phyloP scores from a whole-genome alignment of 1,139 yeast species.

The Diutina ranongensis region DNA sequence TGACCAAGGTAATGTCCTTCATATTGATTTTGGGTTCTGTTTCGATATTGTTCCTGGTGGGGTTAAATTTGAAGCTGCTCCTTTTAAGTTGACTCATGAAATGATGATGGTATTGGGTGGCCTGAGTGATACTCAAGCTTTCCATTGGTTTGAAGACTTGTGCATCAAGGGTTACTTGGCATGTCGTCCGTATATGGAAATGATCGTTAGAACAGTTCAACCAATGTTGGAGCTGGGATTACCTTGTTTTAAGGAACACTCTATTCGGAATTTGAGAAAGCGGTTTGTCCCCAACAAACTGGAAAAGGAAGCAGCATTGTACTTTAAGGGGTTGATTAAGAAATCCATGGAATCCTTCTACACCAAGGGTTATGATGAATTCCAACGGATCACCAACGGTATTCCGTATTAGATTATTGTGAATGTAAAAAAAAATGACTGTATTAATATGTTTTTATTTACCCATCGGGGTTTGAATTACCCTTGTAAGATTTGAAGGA shows the following conservation, averaged over 20 bases:
- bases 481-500: too few relatives aligned
- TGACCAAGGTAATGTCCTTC: constrained; percentile 86
- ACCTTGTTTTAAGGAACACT: constrained; percentile 85
- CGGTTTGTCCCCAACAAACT: constrained; percentile 74
- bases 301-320: constrained; percentile 77
- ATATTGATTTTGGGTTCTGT: constrained; percentile 96
- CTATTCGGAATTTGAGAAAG: constrained; percentile 63
- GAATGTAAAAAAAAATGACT: too few relatives aligned
- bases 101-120: constrained; percentile 98
- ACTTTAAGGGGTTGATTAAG: constrained; percentile 63
- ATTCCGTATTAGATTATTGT: constrained; percentile 65
- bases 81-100: constrained; percentile 91
- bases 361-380: constrained; percentile 94
- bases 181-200: constrained; percentile 81
- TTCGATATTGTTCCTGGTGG: constrained; percentile 99
- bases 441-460: too few relatives aligned
- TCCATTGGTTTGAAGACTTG: constrained; percentile 87
- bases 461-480: too few relatives aligned
- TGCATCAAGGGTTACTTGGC: constrained; percentile 90
- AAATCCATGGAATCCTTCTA: constrained; percentile 80
- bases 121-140: constrained; percentile 70
- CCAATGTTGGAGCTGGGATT: constrained; percentile 95
- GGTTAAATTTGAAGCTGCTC: constrained; percentile 93
- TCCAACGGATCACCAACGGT: constrained; percentile 92
- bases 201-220: constrained; percentile 70